Evolutionary conservation across 192 early-diverging fungal genomes (phyloP), one percentile per base, ranked within the genome.

Genomic region (Coemansia sp.): DNA sequence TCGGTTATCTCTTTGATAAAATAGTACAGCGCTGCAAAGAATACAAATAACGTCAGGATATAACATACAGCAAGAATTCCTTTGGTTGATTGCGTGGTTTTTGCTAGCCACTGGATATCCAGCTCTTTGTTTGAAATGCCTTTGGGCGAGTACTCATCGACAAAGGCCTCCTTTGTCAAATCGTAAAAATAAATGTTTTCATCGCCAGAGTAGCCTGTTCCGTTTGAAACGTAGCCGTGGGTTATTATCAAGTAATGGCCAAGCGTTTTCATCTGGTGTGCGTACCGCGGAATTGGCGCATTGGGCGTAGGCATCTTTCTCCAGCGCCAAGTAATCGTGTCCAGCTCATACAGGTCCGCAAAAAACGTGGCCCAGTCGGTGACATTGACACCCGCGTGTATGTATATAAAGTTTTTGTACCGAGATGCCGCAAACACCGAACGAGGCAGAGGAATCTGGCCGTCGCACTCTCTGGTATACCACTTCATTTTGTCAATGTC

Each of bases 251-350:
- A 62, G 36, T 74, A 75, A 49, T 80, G 49, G 18, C 77, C 77
- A 2, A 80, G 54, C 0, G 68, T 66, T 59, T 80, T 71, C 72
- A 80, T 80, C 40, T 80, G 68, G 34, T 80, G 77, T n/a, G 77
- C 77, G 29, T 80, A 80, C 30, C 77, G 71, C 6, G 68, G 65
- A 1, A 20, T 55, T 2, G 77, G 77, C 1, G 69, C 68, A 28
- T 68, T 49, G 8, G 68, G 58, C 12, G 77, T 71, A 5, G 67
- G 65, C 57, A 80, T 57, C 55, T 68, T 71, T 20, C 59, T 49
- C 77, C 77, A 80, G 0, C 8, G 33, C 77, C 77, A 80, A 3
- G 64, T 71, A 11, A 30, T 17, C 3, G 72, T 80, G 40, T 80
- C 57, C 20, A 80, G 69, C 62, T 61, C 54, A 56, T 80, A 69